Percentiles rank a stretch among this genome's conserved stretches.
Evolutionary conservation across 306 rosid species (phyloP).

Genomic region (Myrica gale): DNA sequence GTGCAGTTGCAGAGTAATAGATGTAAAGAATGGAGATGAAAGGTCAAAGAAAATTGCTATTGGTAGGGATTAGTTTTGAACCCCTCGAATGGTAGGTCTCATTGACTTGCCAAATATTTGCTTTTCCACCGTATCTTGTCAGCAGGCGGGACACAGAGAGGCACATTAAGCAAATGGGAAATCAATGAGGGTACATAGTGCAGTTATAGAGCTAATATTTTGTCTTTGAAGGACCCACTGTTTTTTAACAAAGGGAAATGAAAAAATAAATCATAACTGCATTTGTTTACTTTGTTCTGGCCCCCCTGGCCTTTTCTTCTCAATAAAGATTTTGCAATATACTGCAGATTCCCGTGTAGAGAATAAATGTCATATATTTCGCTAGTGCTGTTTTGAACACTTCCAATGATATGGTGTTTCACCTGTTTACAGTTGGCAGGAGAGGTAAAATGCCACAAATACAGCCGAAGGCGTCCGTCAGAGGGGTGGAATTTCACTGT

Average conservation of each 20-base stretch:
- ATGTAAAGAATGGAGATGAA: neutral
- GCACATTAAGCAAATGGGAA: neutral
- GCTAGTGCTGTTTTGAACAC: neutral
- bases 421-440: constrained; percentile 63
- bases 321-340: neutral
- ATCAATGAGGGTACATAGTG: no score
- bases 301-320: neutral
- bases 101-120: neutral
- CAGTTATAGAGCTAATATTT: neutral
- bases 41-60: neutral
- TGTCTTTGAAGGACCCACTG: neutral
- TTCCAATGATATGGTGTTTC: constrained; percentile 26
- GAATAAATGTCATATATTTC: no score
- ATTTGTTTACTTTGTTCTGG: neutral
- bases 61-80: neutral
- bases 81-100: neutral
- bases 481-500: constrained; percentile 79
- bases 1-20: neutral
- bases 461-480: constrained; percentile 69
- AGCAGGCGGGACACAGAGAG: neutral
- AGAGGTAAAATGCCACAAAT: constrained; percentile 75
- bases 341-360: neutral
- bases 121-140: neutral
- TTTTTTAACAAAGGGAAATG: neutral
- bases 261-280: neutral